These are phyloP conservation scores for Trichoderma parareesei DNA, from an alignment of 495 filamentous ascomycete genomes.

Conservation along the genomic window DNA sequence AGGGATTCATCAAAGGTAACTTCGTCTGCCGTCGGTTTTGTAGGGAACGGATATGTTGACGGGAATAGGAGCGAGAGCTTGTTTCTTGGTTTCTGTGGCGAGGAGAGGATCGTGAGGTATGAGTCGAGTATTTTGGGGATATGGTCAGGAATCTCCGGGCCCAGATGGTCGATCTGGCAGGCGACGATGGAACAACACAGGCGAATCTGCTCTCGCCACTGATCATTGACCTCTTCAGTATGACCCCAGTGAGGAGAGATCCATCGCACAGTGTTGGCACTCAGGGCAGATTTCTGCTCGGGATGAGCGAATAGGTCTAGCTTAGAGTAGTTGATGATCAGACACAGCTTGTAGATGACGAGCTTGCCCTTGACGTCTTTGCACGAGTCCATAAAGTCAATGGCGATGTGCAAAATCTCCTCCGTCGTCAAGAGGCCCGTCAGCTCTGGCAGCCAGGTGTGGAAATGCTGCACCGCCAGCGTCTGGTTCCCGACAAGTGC, in stretches of 20 bases:
- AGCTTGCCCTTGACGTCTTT: constrained; percentile 82
- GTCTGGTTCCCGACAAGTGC: constrained; percentile 89
- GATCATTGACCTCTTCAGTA: constrained; percentile 60
- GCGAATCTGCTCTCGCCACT: constrained; percentile 89
- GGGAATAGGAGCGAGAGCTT: constrained; percentile 83
- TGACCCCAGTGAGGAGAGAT: constrained; percentile 90
- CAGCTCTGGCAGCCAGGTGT: constrained; percentile 90
- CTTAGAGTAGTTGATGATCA: constrained; percentile 83
- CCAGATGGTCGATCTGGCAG: constrained; percentile 67
- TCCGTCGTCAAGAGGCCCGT: constrained; percentile 63
- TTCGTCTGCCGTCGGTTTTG: constrained; percentile 52
- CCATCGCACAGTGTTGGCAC: constrained; percentile 81
- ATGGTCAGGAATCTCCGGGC: constrained; percentile 75
- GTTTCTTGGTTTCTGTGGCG: constrained; percentile 54
- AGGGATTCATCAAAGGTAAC: constrained; percentile 78
- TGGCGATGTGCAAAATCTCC: constrained; percentile 85
- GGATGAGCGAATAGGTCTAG: constrained; percentile 69
- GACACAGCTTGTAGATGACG: constrained; percentile 83
- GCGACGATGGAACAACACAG: constrained; percentile 87
- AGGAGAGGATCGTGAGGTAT: constrained; percentile 65
- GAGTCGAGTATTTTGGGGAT: constrained; percentile 87
- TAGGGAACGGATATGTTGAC: constrained; percentile 80
- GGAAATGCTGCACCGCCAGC: constrained; percentile 91
- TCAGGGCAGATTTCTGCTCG: constrained; percentile 63
- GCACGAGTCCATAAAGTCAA: constrained; percentile 91